Base-by-base conservation (phyloP, 306 rosid genomes). In the Ammopiptanthus mongolicus region DNA sequence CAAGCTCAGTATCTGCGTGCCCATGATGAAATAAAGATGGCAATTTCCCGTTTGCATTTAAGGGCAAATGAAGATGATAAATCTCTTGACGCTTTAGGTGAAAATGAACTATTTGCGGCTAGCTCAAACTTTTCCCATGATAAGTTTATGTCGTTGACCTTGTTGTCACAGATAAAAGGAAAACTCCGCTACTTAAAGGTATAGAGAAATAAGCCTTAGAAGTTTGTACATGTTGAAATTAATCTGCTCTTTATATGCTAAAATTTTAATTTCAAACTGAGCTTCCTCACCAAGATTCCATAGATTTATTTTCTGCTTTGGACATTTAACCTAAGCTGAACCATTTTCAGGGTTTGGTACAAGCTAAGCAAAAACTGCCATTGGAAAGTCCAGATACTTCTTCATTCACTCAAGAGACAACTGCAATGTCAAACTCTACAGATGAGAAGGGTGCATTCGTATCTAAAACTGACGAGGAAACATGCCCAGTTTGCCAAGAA, bases 111-210 rank as follows among this genome's bases (percentile, higher is more conserved):
- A 68, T 66, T 56, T 78, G 86, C 88, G 19, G 91, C 96, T 66
- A 88, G 89, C 73, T 83, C 91, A 46, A 80, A 82, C 75, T 86
- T 77, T 79, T 84, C 96, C 57, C 90, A 90, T 29, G 92, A 95
- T 12, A 91, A 95, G 93, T 95, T 91, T 61, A 69, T 84, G 83
- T 87, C 96, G 23, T 70, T 85, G 85, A 76, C 86, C 74, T 69
- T 82, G 77, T 76, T 95, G 83, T 80, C 91, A 13, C 85, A 87
- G 67, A 81, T 84, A 74, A 95, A 90, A 82, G 98, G 98, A 72
- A 95, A 90, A 65, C 97, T 95, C 55, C 98, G 96, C 69, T 95
- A 95, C 83, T 77, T 95, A 80, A 87, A 95, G 97, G 97, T 95
- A 81, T 47, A 53, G 48, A 51, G 58, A 56, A 51, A 22, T 8